Percentiles rank a stretch among this genome's conserved stretches.
Conservation (phyloP, 1,139 yeast genomes). For the Pichia sorboxylosa region DNA sequence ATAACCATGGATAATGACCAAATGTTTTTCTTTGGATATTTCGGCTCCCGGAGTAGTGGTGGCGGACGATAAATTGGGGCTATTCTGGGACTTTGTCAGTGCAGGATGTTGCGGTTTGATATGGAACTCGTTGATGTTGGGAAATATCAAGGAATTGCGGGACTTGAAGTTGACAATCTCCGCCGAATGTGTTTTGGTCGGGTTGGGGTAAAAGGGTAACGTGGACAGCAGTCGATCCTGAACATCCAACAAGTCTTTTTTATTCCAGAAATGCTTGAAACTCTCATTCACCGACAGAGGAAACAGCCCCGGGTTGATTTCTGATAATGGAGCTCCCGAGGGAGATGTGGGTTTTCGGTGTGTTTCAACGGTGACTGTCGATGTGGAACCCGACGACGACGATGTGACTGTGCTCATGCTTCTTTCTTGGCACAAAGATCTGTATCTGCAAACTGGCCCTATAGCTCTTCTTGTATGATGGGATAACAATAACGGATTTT, state of each 20-base stretch:
- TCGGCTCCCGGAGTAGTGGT: too few species aligned
- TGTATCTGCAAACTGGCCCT: too few species aligned
- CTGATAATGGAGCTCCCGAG: constrained; percentile 46
- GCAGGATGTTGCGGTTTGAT: constrained; percentile 30
- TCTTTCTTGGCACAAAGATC: too few species aligned
- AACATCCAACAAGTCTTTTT: constrained; percentile 33
- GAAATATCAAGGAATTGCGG: constrained; percentile 30
- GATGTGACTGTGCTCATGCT: too few species aligned
- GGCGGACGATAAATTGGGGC: too few species aligned
- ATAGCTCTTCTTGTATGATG: too few species aligned
- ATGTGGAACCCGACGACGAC: neutral
- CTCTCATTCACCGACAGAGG: constrained; percentile 48
- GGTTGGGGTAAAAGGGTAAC: constrained; percentile 26
- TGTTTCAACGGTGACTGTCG: neutral
- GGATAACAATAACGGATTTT: too few species aligned
- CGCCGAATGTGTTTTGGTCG: constrained; percentile 21
- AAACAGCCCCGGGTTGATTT: constrained; percentile 37
- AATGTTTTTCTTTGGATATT: constrained; percentile 32
- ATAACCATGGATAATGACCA: constrained; percentile 63
- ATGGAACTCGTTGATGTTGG: constrained; percentile 53
- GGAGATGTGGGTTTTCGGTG: constrained; percentile 41
- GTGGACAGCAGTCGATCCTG: constrained; percentile 37
- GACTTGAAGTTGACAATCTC: constrained; percentile 24
- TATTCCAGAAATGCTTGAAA: constrained; percentile 33
- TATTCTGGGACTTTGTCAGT: constrained; percentile 16